Base-by-base conservation (phyloP, 306 rosid genomes). In the Inga laurina region DNA sequence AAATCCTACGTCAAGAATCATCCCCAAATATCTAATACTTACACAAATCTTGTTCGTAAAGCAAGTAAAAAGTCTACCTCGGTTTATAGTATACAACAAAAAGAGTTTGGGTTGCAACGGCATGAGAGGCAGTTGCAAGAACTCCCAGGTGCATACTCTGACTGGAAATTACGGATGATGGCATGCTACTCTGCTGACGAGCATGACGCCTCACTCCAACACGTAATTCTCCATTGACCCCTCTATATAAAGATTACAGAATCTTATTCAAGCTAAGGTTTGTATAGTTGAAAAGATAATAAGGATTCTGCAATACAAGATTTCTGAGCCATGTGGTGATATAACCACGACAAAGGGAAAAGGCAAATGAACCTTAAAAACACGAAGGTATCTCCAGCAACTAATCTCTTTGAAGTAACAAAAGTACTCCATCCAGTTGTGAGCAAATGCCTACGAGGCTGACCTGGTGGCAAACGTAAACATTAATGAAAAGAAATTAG, bases 341-440 rank as follows among this genome's bases (percentile, higher is more conserved):
- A 73, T 54, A 80, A 80, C 13, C 16, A 51, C 16, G 39, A 35
- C 10, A 61, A 71, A 3, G 57, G 54, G 21, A 84, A 81, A 2
- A 22, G 74, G 59, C 14, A 4, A n/a, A 45, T 49, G 24, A 71
- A 92, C 99, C 99, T 88, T 81, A 96, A 84, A 83, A 96, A 96
- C 52, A 96, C 94, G 77, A 96, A 96, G 76, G 98, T 87, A 80
- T 96, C 99, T 79, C 99, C 99, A 0, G 98, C 94, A 82, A 89
- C 89, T 82, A 96, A 88, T 86, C 98, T 86, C 87, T 96, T 96
- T n/a, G 98, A 92, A 62, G 97, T 92, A 77, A 96, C 99, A 81
- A 96, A 96, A 34, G 96, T 90, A 87, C 99, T 96, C 99, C 99
- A 96, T 43, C 99, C 99, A 66, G 98, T 96, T 12, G 98, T 93